Evolutionary conservation across 2,329 filamentous ascomycete species (phyloP).

Genomic region (Hypoxylon sp.): DNA sequence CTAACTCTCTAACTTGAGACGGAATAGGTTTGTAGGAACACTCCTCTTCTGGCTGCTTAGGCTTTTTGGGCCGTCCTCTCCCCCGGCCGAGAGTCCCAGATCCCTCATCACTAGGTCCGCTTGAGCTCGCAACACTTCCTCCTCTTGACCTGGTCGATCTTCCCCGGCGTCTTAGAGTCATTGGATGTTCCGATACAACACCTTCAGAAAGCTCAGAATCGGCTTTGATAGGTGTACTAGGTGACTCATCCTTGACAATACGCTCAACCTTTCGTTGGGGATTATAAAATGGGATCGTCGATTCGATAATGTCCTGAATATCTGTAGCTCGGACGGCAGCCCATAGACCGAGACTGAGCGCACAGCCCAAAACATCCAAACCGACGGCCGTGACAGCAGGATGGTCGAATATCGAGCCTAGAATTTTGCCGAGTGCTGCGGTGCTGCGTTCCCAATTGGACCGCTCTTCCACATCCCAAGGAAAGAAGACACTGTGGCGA

Average conservation of each 20-base stretch:
- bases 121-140: conserved; percentile 49
- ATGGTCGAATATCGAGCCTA: conserved; percentile 68
- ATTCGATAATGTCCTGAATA: conserved; percentile 64
- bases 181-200: conserved; percentile 37
- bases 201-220: conserved; percentile 39
- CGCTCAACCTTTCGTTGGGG: conserved; percentile 16
- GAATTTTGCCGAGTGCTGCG: conserved; percentile 62
- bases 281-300: conserved; percentile 55
- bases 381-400: conserved; percentile 70
- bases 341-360: conserved; percentile 69
- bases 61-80: conserved; percentile 47
- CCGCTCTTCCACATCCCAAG: conserved; percentile 63
- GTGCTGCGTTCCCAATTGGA: conserved; percentile 63
- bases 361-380: conserved; percentile 71
- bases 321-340: conserved; percentile 68
- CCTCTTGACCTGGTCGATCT: conserved; percentile 39
- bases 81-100: conserved; percentile 27
- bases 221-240: conserved; percentile 33
- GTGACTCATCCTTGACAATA: conserved; percentile 17
- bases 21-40: conserved; percentile 58
- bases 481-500: conserved; percentile 63
- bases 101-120: conserved; percentile 40
- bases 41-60: conserved; percentile 51
- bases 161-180: conserved; percentile 46
- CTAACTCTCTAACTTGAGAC: conserved; percentile 51